Conservation (phyloP, 352 stramenopile species). For the Nannochloropsis limnetica region DNA sequence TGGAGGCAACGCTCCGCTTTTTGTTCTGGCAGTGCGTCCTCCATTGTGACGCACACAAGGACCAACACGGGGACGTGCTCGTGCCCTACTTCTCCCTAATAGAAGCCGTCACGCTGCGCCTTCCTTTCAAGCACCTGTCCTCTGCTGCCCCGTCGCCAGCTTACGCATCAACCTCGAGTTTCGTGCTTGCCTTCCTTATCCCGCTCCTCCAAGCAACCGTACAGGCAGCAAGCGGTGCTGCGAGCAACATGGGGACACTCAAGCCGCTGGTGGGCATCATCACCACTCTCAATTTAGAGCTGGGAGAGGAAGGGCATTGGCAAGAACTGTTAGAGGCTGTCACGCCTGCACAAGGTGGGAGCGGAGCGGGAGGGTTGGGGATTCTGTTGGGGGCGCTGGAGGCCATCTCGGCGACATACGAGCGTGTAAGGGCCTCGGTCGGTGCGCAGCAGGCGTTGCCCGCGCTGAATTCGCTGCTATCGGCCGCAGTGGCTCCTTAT, state of each 20-base stretch:
- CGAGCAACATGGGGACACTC: background rate
- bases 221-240: background rate
- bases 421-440: background rate
- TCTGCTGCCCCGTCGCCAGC: background rate
- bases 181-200: background rate
- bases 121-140: background rate
- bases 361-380: background rate
- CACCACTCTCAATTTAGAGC: background rate
- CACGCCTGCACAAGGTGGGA: background rate
- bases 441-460: background rate
- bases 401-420: background rate
- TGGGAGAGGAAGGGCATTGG: background rate
- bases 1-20: background rate
- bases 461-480: background rate
- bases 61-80: background rate
- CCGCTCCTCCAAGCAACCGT: background rate
- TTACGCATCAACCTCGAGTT: constrained; percentile 9
- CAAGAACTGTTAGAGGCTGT: constrained; percentile 16
- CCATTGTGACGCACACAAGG: background rate
- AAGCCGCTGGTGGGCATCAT: background rate
- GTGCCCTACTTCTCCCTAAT: constrained; percentile 1
- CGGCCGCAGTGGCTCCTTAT: background rate
- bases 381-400: background rate
- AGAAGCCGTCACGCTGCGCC: background rate
- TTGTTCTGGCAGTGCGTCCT: constrained; percentile 33